Conservation (phyloP, 2,329 filamentous ascomycete genomes). For the Phoma sp. region DNA sequence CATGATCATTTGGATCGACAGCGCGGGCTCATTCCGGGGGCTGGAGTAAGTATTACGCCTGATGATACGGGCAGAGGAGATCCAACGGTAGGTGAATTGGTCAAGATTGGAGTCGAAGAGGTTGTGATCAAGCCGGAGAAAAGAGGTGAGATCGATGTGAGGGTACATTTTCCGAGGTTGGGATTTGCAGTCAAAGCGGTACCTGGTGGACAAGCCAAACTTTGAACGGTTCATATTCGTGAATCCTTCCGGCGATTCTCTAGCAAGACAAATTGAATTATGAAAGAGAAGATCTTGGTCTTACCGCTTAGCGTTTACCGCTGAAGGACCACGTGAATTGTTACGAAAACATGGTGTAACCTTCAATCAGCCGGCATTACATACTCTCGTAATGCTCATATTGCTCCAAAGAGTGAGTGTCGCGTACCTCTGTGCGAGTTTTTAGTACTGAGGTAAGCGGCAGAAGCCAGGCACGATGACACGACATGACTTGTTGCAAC, state of each 20-base stretch:
- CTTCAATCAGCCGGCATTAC: too few species aligned
- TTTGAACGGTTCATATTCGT: not conserved
- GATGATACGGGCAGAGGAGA: conserved; percentile 50
- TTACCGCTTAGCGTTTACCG: too few species aligned
- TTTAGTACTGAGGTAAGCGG: too few species aligned
- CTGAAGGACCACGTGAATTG: too few species aligned
- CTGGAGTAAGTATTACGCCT: conserved; percentile 43
- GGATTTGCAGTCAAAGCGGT: conserved; percentile 45
- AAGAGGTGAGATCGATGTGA: conserved; percentile 40
- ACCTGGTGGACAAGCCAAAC: conserved; percentile 13
- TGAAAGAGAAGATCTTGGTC: too few species aligned
- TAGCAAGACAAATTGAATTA: too few species aligned
- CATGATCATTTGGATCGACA: conserved; percentile 8
- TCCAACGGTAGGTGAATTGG: conserved; percentile 46
- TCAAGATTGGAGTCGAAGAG: conserved; percentile 50
- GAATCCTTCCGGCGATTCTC: not conserved
- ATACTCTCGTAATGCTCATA: too few species aligned
- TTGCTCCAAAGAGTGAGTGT: too few species aligned
- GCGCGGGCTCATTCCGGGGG: conserved; percentile 39
- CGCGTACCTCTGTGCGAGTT: too few species aligned
- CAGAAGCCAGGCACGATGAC: too few species aligned
- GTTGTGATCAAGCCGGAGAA: conserved; percentile 45
- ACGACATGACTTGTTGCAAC: too few species aligned
- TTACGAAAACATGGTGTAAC: too few species aligned
- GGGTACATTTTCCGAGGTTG: conserved; percentile 50